Conservation (phyloP, 805 yeast species). For the Clavispora asparagi region DNA sequence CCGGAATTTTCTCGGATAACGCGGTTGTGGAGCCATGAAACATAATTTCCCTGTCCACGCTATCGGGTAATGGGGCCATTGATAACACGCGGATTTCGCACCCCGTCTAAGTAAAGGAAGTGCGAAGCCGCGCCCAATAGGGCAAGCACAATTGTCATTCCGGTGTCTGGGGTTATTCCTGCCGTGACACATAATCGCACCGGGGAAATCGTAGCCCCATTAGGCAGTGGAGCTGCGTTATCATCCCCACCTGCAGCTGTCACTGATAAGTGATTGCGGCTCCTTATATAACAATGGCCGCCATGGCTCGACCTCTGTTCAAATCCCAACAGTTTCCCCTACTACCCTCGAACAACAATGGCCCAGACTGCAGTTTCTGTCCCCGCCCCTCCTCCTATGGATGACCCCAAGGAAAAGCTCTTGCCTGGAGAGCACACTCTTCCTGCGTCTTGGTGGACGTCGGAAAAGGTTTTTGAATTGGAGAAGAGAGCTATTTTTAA, state of each 20-base stretch:
- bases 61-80: not conserved
- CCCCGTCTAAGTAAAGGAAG: not conserved
- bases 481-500: slow-evolving; percentile 55
- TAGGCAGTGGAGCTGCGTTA: not conserved
- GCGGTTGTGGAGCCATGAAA: not conserved
- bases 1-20: not conserved
- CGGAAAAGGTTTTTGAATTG: slow-evolving; percentile 51
- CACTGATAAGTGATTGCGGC: not conserved
- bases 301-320: too few relatives aligned
- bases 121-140: not conserved
- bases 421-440: slow-evolving; percentile 40
- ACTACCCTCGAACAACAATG: not conserved
- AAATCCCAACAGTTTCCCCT: too few relatives aligned
- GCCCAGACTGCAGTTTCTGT: slow-evolving; percentile 1
- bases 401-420: slow-evolving; percentile 10
- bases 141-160: not conserved
- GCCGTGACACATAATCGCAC: not conserved
- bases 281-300: not conserved
- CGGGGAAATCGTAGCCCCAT: not conserved
- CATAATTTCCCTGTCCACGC: not conserved
- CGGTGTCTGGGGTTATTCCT: not conserved
- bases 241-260: not conserved
- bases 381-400: slow-evolving; percentile 23
- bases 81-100: not conserved
- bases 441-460: slow-evolving; percentile 66